Percentiles rank a stretch among this genome's conserved stretches.
These are phyloP conservation scores for Dissophora globulifera DNA, from an alignment of 192 early-diverging fungal genomes.

Conservation along the genomic window DNA sequence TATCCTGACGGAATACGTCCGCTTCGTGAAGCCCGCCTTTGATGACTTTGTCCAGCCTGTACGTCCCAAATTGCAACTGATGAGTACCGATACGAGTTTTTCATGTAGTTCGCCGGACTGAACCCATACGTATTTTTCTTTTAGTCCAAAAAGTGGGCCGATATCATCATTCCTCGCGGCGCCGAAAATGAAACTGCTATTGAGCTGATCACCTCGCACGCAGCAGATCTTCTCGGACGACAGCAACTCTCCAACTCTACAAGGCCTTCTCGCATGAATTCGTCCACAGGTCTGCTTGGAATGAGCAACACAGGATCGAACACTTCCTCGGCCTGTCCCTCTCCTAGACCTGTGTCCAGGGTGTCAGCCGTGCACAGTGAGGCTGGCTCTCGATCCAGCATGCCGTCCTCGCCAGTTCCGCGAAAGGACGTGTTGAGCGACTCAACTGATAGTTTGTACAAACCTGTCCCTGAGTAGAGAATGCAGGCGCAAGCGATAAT, in stretches of 20 bases:
- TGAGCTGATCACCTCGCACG: slow-evolving; percentile 67
- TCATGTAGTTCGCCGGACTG: slow-evolving; percentile 52
- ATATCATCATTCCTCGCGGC: slow-evolving; percentile 79
- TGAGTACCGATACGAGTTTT: not conserved
- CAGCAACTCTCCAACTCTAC: slow-evolving; percentile 22
- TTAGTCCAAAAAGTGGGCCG: slow-evolving; percentile 78
- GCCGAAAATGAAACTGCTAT: slow-evolving; percentile 71
- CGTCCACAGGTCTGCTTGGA: slow-evolving; percentile 22
- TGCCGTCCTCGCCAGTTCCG: slow-evolving; percentile 25
- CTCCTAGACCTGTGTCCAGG: slow-evolving; percentile 13
- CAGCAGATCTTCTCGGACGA: slow-evolving; percentile 36
- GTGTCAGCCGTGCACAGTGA: slow-evolving; percentile 5
- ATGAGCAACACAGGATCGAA: slow-evolving; percentile 12
- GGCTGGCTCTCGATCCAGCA: slow-evolving; percentile 17
- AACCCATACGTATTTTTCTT: not conserved
- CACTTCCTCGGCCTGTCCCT: slow-evolving; percentile 23
- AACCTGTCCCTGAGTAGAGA: slow-evolving; percentile 49
- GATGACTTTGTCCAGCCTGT: slow-evolving; percentile 89
- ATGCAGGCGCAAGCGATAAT: too few species aligned
- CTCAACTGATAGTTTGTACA: slow-evolving; percentile 29
- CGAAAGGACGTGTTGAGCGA: slow-evolving; percentile 32
- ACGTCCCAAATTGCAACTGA: slow-evolving; percentile 19
- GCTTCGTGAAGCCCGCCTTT: slow-evolving; percentile 85
- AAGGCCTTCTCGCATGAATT: slow-evolving; percentile 18
- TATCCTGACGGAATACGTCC: slow-evolving; percentile 76